Evolutionary conservation across 768 basidiomycete species (phyloP).

Genomic region (Lepiota brunneoincarnata): DNA sequence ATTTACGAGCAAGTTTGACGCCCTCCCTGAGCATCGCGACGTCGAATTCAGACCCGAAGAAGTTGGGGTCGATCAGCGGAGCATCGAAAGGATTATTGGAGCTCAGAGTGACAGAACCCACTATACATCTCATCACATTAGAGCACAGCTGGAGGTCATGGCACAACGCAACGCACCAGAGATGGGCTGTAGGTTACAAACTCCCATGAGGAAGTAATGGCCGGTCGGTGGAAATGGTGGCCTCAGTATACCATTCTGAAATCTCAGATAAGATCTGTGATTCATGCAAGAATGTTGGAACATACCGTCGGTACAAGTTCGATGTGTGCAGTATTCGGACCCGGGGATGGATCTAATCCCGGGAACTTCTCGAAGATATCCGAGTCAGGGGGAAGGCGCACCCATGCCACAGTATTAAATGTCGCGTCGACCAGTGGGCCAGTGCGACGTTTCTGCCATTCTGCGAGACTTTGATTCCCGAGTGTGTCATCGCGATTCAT

Average conservation of each 20-base stretch:
- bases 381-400: conserved; percentile 26
- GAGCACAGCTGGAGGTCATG: not conserved
- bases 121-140: conserved; percentile 12
- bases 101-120: conserved; percentile 30
- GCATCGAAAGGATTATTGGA: conserved; percentile 39
- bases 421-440: conserved; percentile 22
- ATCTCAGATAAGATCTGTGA: not conserved
- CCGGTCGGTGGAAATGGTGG: conserved; percentile 23
- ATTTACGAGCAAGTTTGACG: conserved; percentile 16
- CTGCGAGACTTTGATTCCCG: conserved; percentile 17
- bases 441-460: conserved; percentile 24
- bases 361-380: conserved; percentile 24
- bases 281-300: not conserved
- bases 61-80: conserved; percentile 46
- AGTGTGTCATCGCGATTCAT: conserved; percentile 22
- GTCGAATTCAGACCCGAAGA: conserved; percentile 30
- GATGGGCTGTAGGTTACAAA: conserved; percentile 29
- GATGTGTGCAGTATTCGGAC: conserved; percentile 30
- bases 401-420: conserved; percentile 22
- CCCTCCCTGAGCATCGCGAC: conserved; percentile 21
- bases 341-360: conserved; percentile 31
- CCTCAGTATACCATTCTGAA: conserved; percentile 11
- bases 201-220: conserved; percentile 25
- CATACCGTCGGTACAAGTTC: conserved; percentile 31
- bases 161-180: conserved; percentile 23